Evolutionary conservation across 2,329 filamentous ascomycete species (phyloP).

Genomic region (Calonectria pteridis): DNA sequence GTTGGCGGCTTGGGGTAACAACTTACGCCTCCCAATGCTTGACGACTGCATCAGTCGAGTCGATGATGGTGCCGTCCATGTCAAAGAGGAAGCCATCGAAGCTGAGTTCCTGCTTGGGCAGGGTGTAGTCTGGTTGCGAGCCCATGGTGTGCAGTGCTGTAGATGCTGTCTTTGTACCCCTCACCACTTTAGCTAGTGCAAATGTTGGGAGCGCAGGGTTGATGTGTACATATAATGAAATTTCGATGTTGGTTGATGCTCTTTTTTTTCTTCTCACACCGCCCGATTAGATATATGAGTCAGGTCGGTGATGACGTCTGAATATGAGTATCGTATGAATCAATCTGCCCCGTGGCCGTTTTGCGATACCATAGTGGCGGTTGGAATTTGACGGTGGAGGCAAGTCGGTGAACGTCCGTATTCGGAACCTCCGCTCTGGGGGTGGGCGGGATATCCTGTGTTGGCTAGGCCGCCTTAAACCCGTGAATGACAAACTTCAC

Average conservation of each 20-base stretch:
- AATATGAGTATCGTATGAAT: neutral
- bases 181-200: neutral
- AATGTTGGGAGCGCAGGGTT: neutral
- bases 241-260: neutral
- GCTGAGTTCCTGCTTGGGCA: constrained; percentile 59
- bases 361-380: constrained; percentile 11
- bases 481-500: neutral
- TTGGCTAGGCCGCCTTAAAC: constrained; percentile 22
- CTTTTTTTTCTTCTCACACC: neutral
- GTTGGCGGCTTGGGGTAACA: neutral
- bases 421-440: constrained; percentile 20
- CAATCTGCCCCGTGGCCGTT: constrained; percentile 9
- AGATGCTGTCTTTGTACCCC: neutral
- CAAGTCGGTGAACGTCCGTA: neutral
- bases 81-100: constrained; percentile 76
- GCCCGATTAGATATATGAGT: neutral
- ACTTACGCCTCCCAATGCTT: constrained; percentile 81
- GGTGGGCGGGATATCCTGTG: constrained; percentile 31
- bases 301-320: neutral
- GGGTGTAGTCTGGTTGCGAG: constrained; percentile 53
- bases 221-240: neutral
- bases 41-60: constrained; percentile 81
- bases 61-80: constrained; percentile 88
- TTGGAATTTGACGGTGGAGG: neutral
- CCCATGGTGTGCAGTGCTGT: constrained; percentile 45